Evolutionary conservation across 768 basidiomycete species (phyloP).

Genomic region (Amanita brunnescens): DNA sequence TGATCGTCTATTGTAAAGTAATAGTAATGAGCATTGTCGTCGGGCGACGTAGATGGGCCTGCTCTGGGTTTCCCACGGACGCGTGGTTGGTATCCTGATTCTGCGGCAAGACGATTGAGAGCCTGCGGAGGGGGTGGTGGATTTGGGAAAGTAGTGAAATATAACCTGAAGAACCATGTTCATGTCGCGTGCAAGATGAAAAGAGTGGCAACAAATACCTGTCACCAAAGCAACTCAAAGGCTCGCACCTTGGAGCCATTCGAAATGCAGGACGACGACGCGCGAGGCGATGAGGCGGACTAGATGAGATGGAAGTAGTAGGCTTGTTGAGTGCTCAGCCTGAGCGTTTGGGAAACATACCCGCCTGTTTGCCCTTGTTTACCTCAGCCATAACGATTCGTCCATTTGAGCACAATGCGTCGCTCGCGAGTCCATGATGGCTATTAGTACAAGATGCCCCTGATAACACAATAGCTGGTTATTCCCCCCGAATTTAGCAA

Average conservation of each 20-base stretch:
- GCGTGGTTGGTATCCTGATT: constrained; percentile 46
- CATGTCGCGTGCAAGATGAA: constrained; percentile 11
- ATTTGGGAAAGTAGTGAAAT: constrained; percentile 82
- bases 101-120: constrained; percentile 52
- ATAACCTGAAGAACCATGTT: constrained; percentile 43
- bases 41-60: constrained; percentile 57
- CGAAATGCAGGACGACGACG: constrained; percentile 9
- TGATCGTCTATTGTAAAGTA: constrained; percentile 94
- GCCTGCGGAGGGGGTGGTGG: constrained; percentile 58
- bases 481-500: constrained; percentile 29
- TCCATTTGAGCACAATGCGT: neutral
- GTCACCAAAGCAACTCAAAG: constrained; percentile 71
- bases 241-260: constrained; percentile 58
- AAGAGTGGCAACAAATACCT: constrained; percentile 37
- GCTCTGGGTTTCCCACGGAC: constrained; percentile 52
- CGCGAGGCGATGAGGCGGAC: constrained; percentile 15
- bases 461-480: constrained; percentile 36
- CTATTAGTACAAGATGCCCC: constrained; percentile 39
- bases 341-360: constrained; percentile 6
- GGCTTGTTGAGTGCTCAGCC: neutral
- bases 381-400: neutral
- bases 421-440: too few relatives aligned
- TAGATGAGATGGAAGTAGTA: constrained; percentile 15
- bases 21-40: constrained; percentile 72
- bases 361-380: constrained; percentile 6